Percentiles rank a stretch among this genome's conserved stretches.
Evolutionary conservation across 768 basidiomycete genomes (phyloP).

Genomic region (Mycena galericulata): DNA sequence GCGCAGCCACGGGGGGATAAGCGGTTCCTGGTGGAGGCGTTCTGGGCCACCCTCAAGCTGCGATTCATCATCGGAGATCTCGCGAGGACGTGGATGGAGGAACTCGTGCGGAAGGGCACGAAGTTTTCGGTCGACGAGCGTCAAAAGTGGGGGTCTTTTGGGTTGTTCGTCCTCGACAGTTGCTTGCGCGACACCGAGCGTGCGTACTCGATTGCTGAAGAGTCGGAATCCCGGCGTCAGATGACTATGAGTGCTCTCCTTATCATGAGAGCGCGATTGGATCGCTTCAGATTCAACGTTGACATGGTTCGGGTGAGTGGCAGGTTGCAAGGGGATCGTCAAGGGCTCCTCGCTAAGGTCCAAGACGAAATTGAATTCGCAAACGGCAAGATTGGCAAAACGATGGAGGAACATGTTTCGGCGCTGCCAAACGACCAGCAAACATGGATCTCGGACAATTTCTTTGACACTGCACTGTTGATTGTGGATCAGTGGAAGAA

Average conservation of each 20-base stretch:
- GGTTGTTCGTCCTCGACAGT: slow-evolving; percentile 57
- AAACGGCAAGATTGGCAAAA: slow-evolving; percentile 22
- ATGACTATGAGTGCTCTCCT: slow-evolving; percentile 58
- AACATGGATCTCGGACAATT: slow-evolving; percentile 60
- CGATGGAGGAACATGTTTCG: slow-evolving; percentile 33
- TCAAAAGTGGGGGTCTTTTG: slow-evolving; percentile 60
- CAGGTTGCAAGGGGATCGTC: slow-evolving; percentile 38
- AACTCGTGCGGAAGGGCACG: slow-evolving; percentile 37
- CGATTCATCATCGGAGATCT: slow-evolving; percentile 64
- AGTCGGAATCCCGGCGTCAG: slow-evolving; percentile 66
- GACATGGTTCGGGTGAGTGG: slow-evolving; percentile 46
- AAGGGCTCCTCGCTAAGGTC: slow-evolving; percentile 36
- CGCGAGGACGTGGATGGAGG: slow-evolving; percentile 54
- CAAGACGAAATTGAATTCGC: slow-evolving; percentile 17
- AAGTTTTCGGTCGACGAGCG: slow-evolving; percentile 45
- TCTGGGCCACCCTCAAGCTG: slow-evolving; percentile 65
- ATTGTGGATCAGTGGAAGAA: slow-evolving; percentile 62
- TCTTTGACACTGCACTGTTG: slow-evolving; percentile 46
- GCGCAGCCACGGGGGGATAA: slow-evolving; percentile 69
- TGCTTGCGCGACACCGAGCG: slow-evolving; percentile 60
- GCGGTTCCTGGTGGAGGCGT: slow-evolving; percentile 70
- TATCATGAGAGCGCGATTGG: slow-evolving; percentile 58
- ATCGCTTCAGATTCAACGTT: slow-evolving; percentile 63
- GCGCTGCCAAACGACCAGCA: slow-evolving; percentile 41
- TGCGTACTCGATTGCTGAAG: slow-evolving; percentile 59